Evolutionary conservation across 2,329 filamentous ascomycete species (phyloP).

Genomic region (Alternaria conjuncta): DNA sequence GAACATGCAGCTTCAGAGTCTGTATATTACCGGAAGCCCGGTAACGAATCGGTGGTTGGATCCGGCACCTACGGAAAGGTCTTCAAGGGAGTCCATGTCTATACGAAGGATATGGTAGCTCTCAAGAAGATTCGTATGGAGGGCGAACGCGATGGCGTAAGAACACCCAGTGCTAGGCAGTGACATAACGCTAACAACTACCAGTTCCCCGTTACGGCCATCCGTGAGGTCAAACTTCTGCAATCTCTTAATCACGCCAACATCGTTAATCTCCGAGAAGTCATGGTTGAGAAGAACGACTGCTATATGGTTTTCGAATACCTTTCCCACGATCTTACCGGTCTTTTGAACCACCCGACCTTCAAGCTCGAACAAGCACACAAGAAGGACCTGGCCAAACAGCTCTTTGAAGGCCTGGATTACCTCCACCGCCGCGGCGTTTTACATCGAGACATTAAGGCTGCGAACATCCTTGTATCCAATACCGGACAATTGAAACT

Average conservation of each 20-base stretch:
- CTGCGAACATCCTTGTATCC: constrained; percentile 94
- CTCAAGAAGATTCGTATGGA: constrained; percentile 94
- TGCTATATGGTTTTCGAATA: constrained; percentile 99
- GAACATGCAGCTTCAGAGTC: constrained; percentile 83
- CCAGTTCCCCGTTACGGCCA: constrained; percentile 83
- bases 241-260: constrained; percentile 84
- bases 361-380: constrained; percentile 85
- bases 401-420: constrained; percentile 91
- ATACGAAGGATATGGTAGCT: constrained; percentile 81
- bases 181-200: constrained; percentile 29
- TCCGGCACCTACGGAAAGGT: constrained; percentile 96
- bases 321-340: constrained; percentile 92
- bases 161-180: constrained; percentile 19
- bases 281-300: constrained; percentile 98
- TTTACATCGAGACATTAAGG: constrained; percentile 96
- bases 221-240: constrained; percentile 90
- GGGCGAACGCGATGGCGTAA: constrained; percentile 79
- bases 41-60: constrained; percentile 96
- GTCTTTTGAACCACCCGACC: constrained; percentile 89
- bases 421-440: constrained; percentile 95
- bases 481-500: constrained; percentile 88
- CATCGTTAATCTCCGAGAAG: constrained; percentile 82
- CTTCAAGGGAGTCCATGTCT: constrained; percentile 93
- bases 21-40: constrained; percentile 92
- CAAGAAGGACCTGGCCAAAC: constrained; percentile 90